A percentile compares a stretch with the other conserved stretches of the same genome.
Evolutionary conservation across 2,329 filamentous ascomycete species (phyloP).

Genomic region (Colletotrichum truncatum): DNA sequence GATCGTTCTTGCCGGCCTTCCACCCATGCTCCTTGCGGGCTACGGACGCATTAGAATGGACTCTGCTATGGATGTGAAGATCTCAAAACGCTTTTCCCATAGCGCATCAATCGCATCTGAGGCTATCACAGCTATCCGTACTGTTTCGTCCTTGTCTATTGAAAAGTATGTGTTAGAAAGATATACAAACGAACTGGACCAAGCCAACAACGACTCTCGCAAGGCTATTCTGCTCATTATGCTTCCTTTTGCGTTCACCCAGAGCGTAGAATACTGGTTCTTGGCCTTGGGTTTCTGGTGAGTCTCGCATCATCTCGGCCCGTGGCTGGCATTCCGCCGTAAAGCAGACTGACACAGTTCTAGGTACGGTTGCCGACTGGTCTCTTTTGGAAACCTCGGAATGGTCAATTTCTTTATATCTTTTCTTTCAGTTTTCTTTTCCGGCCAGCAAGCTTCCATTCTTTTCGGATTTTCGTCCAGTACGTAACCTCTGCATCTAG

Average conservation of each 20-base stretch:
- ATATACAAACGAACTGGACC: slow-evolving; percentile 42
- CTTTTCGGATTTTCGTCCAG: slow-evolving; percentile 56
- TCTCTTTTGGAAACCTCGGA: slow-evolving; percentile 47
- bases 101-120: slow-evolving; percentile 56
- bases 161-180: slow-evolving; percentile 44
- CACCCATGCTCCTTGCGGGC: slow-evolving; percentile 44
- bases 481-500: not conserved
- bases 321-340: not conserved
- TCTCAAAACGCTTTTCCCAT: slow-evolving; percentile 43
- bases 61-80: slow-evolving; percentile 49
- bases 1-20: slow-evolving; percentile 52
- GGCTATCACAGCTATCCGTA: slow-evolving; percentile 48
- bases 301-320: not conserved
- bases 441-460: slow-evolving; percentile 49
- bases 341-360: not conserved
- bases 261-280: slow-evolving; percentile 47
- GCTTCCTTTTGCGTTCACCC: slow-evolving; percentile 47
- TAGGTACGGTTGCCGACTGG: slow-evolving; percentile 46
- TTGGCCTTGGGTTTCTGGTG: slow-evolving; percentile 52
- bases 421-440: slow-evolving; percentile 60
- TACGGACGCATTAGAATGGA: slow-evolving; percentile 49
- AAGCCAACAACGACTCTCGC: slow-evolving; percentile 38
- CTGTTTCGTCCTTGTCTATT: slow-evolving; percentile 51
- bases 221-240: slow-evolving; percentile 44
- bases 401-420: slow-evolving; percentile 57